phyloP scores from a whole-genome alignment of 108 stramenopile genomes.

The Cyclotella sp. region DNA sequence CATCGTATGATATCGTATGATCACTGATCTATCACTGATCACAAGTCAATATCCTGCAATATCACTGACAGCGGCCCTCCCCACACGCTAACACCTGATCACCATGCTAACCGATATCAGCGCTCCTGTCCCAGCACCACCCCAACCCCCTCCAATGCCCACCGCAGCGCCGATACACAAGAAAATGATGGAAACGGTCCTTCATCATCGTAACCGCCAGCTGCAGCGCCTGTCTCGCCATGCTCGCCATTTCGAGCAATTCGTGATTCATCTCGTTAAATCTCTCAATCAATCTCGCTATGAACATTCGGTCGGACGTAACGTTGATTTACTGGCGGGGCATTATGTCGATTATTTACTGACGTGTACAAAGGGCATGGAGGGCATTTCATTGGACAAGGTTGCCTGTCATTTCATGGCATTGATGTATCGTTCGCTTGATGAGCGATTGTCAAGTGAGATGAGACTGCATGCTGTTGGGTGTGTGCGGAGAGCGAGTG shows the following conservation, averaged over 20 bases:
- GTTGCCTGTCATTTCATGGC: constrained; percentile 3
- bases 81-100: not conserved
- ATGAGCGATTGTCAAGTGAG: not conserved
- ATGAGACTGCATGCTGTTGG: not conserved
- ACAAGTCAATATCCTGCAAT: not conserved
- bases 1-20: no score
- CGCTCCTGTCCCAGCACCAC: not conserved
- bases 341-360: constrained; percentile 1
- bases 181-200: constrained; percentile 13
- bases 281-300: not conserved
- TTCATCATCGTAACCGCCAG: not conserved
- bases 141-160: not conserved
- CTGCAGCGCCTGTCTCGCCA: not conserved
- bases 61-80: not conserved
- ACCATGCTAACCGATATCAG: not conserved
- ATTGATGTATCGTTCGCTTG: constrained; percentile 1
- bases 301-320: no score
- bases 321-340: not conserved
- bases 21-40: no score
- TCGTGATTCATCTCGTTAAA: not conserved
- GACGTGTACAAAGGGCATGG: not conserved
- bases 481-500: not conserved
- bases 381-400: not conserved
- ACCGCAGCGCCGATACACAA: constrained; percentile 4
- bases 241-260: not conserved